Conservation (phyloP, 306 rosid species). For the Sesbania bispinosa region DNA sequence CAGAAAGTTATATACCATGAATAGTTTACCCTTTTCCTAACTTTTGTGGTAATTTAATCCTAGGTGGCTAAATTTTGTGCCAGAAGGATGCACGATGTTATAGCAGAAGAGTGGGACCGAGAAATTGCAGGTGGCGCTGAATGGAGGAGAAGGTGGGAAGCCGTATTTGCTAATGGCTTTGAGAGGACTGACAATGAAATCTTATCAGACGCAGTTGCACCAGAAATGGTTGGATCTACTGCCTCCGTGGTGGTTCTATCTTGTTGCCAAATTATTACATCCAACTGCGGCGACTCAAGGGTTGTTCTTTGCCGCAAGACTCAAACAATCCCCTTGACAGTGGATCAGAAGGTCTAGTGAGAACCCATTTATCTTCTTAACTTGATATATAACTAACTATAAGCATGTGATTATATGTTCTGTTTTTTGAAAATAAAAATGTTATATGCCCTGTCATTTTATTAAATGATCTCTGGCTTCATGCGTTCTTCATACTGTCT, state of each 20-base stretch:
- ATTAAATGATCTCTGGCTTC: neutral
- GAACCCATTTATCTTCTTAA: slow-evolving; percentile 1
- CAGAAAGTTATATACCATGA: neutral
- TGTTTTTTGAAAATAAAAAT: neutral
- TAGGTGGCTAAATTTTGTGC: slow-evolving; percentile 94
- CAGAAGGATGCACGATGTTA: slow-evolving; percentile 66
- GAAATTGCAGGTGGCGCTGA: slow-evolving; percentile 38
- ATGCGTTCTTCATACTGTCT: too few relatives aligned
- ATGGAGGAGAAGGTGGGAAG: slow-evolving; percentile 86
- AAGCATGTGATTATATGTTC: neutral
- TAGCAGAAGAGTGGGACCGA: slow-evolving; percentile 76
- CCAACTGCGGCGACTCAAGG: slow-evolving; percentile 93
- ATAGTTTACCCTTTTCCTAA: slow-evolving; percentile 16
- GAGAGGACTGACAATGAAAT: slow-evolving; percentile 68
- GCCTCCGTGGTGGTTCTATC: slow-evolving; percentile 73
- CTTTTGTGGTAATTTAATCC: slow-evolving; percentile 22
- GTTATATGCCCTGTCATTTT: neutral
- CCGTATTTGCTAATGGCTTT: slow-evolving; percentile 60
- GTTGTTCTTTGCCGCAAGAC: slow-evolving; percentile 74
- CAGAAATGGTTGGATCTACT: slow-evolving; percentile 97
- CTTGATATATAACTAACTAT: neutral
- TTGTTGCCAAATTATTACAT: slow-evolving; percentile 82
- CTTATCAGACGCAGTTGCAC: slow-evolving; percentile 43
- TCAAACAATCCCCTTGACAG: slow-evolving; percentile 71
- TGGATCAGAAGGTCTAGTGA: slow-evolving; percentile 77